Evolutionary conservation across 2,329 filamentous ascomycete species (phyloP).

Genomic region (Chaetomiaceae sp.): DNA sequence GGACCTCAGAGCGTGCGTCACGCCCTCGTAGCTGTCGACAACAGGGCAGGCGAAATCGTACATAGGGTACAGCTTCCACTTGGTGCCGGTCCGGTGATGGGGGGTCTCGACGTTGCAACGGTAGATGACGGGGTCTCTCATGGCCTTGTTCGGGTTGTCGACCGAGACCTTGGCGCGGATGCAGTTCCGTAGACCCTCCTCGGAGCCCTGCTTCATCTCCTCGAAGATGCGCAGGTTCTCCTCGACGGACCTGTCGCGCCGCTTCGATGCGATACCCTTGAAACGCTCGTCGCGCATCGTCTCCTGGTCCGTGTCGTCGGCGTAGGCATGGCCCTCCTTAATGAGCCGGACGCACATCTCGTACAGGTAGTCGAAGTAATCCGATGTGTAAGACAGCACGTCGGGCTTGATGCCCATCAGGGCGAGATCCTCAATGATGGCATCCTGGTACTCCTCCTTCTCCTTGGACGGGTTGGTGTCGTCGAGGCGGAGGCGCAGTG

Average conservation of each 20-base stretch:
- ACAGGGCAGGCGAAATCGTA: constrained; percentile 85
- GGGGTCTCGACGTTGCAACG: constrained; percentile 69
- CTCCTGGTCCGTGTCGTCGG: constrained; percentile 89
- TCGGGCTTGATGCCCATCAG: constrained; percentile 92
- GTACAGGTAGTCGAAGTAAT: constrained; percentile 93
- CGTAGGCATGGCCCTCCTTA: constrained; percentile 82
- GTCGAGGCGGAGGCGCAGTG: constrained; percentile 86
- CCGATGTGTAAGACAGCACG: constrained; percentile 80
- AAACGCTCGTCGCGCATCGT: constrained; percentile 81
- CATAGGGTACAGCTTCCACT: constrained; percentile 82
- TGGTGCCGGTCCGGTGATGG: constrained; percentile 74
- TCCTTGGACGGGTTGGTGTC: constrained; percentile 98
- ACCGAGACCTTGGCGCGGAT: constrained; percentile 92
- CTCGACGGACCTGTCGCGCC: constrained; percentile 72
- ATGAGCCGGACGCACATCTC: constrained; percentile 81
- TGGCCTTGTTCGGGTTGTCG: constrained; percentile 89
- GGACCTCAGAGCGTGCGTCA: constrained; percentile 77
- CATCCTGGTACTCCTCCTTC: constrained; percentile 92
- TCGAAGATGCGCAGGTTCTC: constrained; percentile 83
- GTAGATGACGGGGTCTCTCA: constrained; percentile 97
- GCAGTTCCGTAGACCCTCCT: constrained; percentile 78
- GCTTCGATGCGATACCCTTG: constrained; percentile 75
- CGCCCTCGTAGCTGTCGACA: constrained; percentile 74
- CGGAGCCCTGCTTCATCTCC: constrained; percentile 84
- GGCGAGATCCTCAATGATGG: constrained; percentile 85